Percentiles rank a stretch among this genome's conserved stretches.
Evolutionary conservation across 768 basidiomycete genomes (phyloP).

Genomic region (Sarcodon aspratus): DNA sequence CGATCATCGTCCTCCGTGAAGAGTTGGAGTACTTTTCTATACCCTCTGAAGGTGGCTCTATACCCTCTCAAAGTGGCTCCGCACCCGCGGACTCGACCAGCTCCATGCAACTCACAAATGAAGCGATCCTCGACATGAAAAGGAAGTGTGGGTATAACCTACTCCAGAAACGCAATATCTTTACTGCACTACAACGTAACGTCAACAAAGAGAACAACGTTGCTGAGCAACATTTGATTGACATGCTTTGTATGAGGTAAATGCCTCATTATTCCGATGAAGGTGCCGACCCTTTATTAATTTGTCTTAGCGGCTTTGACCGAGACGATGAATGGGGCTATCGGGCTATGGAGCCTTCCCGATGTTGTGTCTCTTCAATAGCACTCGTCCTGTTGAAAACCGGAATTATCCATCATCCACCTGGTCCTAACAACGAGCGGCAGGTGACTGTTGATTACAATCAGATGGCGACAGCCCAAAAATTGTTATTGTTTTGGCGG

Average conservation of each 20-base stretch:
- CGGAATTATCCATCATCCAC: slow-evolving; percentile 70
- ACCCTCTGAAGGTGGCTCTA: slow-evolving; percentile 55
- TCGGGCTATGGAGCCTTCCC: slow-evolving; percentile 87
- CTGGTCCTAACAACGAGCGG: slow-evolving; percentile 41
- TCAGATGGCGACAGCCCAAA: slow-evolving; percentile 97
- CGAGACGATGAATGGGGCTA: slow-evolving; percentile 98
- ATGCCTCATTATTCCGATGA: slow-evolving; percentile 11
- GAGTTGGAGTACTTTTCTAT: slow-evolving; percentile 98
- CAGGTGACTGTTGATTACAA: slow-evolving; percentile 77
- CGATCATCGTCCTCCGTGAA: slow-evolving; percentile 95
- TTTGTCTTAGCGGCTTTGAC: slow-evolving; percentile 69
- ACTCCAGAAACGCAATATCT: slow-evolving; percentile 85
- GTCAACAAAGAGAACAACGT: slow-evolving; percentile 99
- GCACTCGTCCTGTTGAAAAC: slow-evolving; percentile 96
- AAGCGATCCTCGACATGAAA: slow-evolving; percentile 69
- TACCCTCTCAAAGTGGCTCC: slow-evolving; percentile 52
- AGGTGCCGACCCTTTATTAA: background rate
- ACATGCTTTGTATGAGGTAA: slow-evolving; percentile 99
- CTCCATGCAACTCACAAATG: slow-evolving; percentile 26
- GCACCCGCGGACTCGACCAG: slow-evolving; percentile 41
- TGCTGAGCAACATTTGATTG: slow-evolving; percentile 98
- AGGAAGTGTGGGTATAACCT: slow-evolving; percentile 78
- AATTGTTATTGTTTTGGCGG: slow-evolving; percentile 94
- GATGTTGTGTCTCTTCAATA: slow-evolving; percentile 97
- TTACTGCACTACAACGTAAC: slow-evolving; percentile 95